Conservation (phyloP, 1,139 yeast species). For the Spathaspora sp. region DNA sequence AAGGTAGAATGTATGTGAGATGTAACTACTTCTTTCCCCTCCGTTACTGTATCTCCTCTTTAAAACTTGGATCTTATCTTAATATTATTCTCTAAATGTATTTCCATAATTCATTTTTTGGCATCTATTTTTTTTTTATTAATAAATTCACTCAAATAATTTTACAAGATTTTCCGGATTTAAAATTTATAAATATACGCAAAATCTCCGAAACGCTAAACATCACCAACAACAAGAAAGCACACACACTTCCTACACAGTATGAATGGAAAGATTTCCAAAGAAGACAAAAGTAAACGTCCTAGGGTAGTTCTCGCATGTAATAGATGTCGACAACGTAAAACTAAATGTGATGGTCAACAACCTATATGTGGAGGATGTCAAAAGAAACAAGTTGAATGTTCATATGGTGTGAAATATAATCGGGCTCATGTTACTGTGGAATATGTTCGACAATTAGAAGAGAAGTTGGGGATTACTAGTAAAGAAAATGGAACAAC, state of each 20-base stretch:
- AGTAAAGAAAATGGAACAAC: background rate
- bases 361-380: conserved; percentile 11
- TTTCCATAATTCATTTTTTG: too few relatives aligned
- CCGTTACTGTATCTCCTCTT: too few relatives aligned
- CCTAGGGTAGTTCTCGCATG: conserved; percentile 11
- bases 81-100: too few relatives aligned
- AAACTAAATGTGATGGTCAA: conserved; percentile 11
- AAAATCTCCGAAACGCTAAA: background rate
- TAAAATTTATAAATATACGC: too few relatives aligned
- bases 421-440: conserved; percentile 8
- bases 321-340: conserved; percentile 11
- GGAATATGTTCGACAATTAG: conserved; percentile 9
- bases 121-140: too few relatives aligned
- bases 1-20: background rate
- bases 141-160: background rate
- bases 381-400: conserved; percentile 6
- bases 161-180: background rate
- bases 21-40: too few relatives aligned
- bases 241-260: too few relatives aligned
- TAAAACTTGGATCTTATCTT: too few relatives aligned
- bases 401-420: conserved; percentile 9
- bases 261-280: conserved; percentile 2
- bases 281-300: conserved; percentile 4
- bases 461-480: conserved; percentile 6
- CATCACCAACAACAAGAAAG: background rate